Evolutionary conservation across 305 asterid genomes (phyloP).

Genomic region (Galium porrigens): DNA sequence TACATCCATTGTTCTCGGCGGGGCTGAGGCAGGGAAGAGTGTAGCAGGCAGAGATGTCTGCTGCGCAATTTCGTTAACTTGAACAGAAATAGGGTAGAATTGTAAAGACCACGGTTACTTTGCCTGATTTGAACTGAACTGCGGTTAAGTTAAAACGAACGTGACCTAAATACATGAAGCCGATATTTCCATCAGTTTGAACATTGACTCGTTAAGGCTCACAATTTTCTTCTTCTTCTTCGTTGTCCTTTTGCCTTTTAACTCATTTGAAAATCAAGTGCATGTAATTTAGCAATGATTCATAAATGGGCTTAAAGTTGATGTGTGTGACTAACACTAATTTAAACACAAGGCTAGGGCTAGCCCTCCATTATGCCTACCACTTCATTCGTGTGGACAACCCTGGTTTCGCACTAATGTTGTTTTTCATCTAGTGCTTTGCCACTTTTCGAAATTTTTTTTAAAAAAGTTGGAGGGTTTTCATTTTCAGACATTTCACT

Average conservation of each 20-base stretch:
- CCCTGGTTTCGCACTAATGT: background rate
- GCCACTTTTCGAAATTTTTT: background rate
- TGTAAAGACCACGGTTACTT: background rate
- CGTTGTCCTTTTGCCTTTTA: slow-evolving; percentile 4
- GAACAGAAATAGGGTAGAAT: background rate
- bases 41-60: no score
- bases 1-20: background rate
- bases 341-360: slow-evolving; percentile 1
- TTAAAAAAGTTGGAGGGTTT: background rate
- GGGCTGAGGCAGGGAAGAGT: background rate
- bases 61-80: no score
- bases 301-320: background rate
- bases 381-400: background rate
- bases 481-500: background rate
- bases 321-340: slow-evolving; percentile 10
- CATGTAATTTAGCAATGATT: background rate
- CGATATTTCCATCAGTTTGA: background rate
- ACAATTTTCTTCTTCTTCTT: background rate
- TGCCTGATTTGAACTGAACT: no score
- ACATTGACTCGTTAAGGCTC: background rate
- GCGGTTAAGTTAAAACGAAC: no score
- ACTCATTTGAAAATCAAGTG: slow-evolving; percentile 4
- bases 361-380: background rate
- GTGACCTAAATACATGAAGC: no score
- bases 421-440: background rate